Evolutionary conservation across 805 yeast species (phyloP).

Genomic region (Pichia sporocuriosa): DNA sequence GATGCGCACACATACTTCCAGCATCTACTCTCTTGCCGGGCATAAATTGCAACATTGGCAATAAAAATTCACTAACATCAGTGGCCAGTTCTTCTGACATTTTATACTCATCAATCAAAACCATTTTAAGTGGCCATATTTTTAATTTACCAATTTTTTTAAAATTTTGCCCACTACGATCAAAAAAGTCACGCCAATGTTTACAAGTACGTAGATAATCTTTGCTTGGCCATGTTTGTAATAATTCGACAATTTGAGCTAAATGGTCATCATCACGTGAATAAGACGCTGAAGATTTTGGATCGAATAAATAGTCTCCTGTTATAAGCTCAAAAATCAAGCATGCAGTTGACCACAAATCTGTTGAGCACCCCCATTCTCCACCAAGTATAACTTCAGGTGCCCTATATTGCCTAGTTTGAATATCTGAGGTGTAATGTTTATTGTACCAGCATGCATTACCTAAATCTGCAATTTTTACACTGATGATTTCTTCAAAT

Average conservation of each 20-base stretch:
- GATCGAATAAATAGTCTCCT: constrained; percentile 57
- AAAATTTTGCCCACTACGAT: constrained; percentile 29
- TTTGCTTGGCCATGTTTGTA: constrained; percentile 31
- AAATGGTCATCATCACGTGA: constrained; percentile 55
- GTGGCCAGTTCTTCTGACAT: constrained; percentile 33
- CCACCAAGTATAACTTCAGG: constrained; percentile 57
- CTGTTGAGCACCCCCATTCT: constrained; percentile 58
- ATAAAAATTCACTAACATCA: constrained; percentile 41
- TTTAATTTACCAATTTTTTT: constrained; percentile 41
- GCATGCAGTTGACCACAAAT: constrained; percentile 56
- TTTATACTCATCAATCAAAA: constrained; percentile 43
- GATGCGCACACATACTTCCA: constrained; percentile 45
- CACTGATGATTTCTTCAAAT: constrained; percentile 31
- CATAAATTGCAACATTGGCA: constrained; percentile 43
- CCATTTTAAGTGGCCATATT: constrained; percentile 45
- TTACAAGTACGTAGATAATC: constrained; percentile 37
- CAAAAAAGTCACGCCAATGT: constrained; percentile 36
- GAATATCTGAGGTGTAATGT: constrained; percentile 63
- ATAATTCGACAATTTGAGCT: constrained; percentile 53
- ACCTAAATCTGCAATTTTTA: constrained; percentile 65
- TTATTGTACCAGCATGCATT: constrained; percentile 60
- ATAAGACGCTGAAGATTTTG: constrained; percentile 42
- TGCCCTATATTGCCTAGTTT: constrained; percentile 60
- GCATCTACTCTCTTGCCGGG: constrained; percentile 49
- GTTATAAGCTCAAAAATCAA: constrained; percentile 53